phyloP scores from a whole-genome alignment of 75 land plant species.

The Azolla pinnata region DNA sequence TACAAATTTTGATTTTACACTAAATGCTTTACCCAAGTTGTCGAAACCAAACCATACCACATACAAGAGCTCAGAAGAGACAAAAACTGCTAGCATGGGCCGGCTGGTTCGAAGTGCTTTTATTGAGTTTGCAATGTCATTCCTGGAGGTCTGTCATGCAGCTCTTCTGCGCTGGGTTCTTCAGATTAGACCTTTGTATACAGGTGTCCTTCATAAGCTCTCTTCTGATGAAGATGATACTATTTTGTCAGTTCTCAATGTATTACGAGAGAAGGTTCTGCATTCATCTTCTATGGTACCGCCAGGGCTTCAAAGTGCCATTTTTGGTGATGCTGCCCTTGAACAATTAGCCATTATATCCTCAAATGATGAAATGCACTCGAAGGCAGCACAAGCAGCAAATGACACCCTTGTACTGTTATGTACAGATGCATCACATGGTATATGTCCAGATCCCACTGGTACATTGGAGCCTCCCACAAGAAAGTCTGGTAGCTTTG shows the following conservation, averaged over 20 bases:
- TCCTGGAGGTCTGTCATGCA: conserved; percentile 72
- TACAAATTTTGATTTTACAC: conserved; percentile 59
- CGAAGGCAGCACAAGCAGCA: conserved; percentile 41
- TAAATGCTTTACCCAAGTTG: conserved; percentile 47
- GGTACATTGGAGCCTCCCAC: conserved; percentile 2
- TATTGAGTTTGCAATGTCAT: conserved; percentile 82
- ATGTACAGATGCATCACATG: conserved; percentile 82
- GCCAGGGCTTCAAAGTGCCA: conserved; percentile 65
- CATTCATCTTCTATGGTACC: conserved; percentile 46
- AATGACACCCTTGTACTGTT: conserved; percentile 48
- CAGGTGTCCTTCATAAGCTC: conserved; percentile 63
- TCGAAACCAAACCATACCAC: conserved; percentile 14
- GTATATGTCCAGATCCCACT: conserved; percentile 55
- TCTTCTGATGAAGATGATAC: conserved; percentile 62
- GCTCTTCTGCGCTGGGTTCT: conserved; percentile 71
- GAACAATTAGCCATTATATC: conserved; percentile 64
- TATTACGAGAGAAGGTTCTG: conserved; percentile 56
- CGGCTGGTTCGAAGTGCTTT: conserved; percentile 42
- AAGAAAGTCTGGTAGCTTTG: conserved; percentile 16
- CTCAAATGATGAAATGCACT: conserved; percentile 28
- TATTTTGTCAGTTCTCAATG: conserved; percentile 43
- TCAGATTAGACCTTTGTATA: conserved; percentile 65
- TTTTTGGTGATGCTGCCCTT: conserved; percentile 81
- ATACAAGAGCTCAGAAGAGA: conserved; percentile 4
- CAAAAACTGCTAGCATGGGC: background rate